Evolutionary conservation across 257 asterid species (phyloP).

Genomic region (Nicotiana benthamiana): DNA sequence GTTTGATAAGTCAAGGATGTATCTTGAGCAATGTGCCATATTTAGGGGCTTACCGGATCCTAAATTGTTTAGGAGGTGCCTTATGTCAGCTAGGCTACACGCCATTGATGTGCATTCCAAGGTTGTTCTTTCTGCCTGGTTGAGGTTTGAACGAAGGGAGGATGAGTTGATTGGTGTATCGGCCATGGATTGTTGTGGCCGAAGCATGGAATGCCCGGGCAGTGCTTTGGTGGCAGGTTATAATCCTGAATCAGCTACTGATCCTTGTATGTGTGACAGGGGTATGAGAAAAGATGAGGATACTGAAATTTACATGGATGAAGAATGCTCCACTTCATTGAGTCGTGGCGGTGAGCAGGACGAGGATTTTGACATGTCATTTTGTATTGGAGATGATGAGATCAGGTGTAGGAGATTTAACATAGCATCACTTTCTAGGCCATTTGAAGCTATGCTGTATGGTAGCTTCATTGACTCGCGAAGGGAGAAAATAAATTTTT

Average conservation of each 20-base stretch:
- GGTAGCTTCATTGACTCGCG: constrained; percentile 72
- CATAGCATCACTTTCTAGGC: constrained; percentile 75
- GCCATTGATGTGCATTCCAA: constrained; percentile 87
- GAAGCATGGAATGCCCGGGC: constrained; percentile 77
- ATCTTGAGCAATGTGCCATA: constrained; percentile 72
- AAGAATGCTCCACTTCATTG: constrained; percentile 64
- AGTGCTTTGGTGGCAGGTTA: constrained; percentile 60
- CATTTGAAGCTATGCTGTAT: constrained; percentile 70
- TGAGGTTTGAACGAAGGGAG: constrained; percentile 86
- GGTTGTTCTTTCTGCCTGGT: constrained; percentile 87
- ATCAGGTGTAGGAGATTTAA: constrained; percentile 67
- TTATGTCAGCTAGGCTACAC: constrained; percentile 68
- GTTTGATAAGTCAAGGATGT: constrained; percentile 43
- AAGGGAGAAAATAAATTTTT: constrained; percentile 63
- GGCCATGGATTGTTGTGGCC: constrained; percentile 78
- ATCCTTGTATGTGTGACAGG: constrained; percentile 48
- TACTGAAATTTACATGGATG: constrained; percentile 18
- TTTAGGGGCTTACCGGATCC: constrained; percentile 75
- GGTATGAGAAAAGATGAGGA: constrained; percentile 19
- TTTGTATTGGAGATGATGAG: constrained; percentile 80
- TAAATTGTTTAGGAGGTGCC: constrained; percentile 75
- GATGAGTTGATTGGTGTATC: constrained; percentile 78
- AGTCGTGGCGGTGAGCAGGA: constrained; percentile 31
- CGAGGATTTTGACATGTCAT: constrained; percentile 57
- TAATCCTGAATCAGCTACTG: constrained; percentile 71